phyloP scores from a whole-genome alignment of 1,284 basidiomycete species.

The Moniliophthora roreri region DNA sequence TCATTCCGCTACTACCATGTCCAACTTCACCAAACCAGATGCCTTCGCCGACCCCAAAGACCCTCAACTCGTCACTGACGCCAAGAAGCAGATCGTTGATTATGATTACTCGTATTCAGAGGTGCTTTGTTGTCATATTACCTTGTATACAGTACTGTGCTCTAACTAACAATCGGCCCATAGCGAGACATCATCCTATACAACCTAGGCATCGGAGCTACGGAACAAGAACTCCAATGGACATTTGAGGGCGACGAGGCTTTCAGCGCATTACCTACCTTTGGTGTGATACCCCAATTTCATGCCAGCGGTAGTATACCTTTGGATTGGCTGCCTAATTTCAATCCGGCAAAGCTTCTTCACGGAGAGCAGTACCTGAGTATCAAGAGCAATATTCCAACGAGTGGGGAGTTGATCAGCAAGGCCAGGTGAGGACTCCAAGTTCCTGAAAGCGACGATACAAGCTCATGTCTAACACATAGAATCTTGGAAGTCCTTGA shows the following conservation, averaged over 20 bases:
- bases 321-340: conserved; percentile 92
- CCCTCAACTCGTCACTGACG: conserved; percentile 78
- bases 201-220: conserved; percentile 96
- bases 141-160: no score
- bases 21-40: conserved; percentile 38
- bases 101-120: conserved; percentile 75
- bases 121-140: conserved; percentile 23
- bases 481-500: conserved; percentile 81
- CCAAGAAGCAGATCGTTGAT: conserved; percentile 67
- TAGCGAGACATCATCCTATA: conserved; percentile 93
- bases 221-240: conserved; percentile 89
- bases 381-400: conserved; percentile 88
- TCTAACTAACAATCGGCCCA: no score
- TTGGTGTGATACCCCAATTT: conserved; percentile 97
- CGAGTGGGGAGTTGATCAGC: conserved; percentile 81
- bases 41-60: conserved; percentile 83
- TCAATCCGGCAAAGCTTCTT: conserved; percentile 93
- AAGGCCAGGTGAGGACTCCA: conserved; percentile 56
- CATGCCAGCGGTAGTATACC: conserved; percentile 59
- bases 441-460: not conserved
- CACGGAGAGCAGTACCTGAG: conserved; percentile 97
- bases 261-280: conserved; percentile 89
- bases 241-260: conserved; percentile 88
- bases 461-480: conserved; percentile 1
- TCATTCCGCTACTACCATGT: conserved; percentile 25